A percentile compares a stretch with the other conserved stretches of the same genome.
Evolutionary conservation across 164 flowering plant genomes (phyloP).

Genomic region (Saururus chinensis): DNA sequence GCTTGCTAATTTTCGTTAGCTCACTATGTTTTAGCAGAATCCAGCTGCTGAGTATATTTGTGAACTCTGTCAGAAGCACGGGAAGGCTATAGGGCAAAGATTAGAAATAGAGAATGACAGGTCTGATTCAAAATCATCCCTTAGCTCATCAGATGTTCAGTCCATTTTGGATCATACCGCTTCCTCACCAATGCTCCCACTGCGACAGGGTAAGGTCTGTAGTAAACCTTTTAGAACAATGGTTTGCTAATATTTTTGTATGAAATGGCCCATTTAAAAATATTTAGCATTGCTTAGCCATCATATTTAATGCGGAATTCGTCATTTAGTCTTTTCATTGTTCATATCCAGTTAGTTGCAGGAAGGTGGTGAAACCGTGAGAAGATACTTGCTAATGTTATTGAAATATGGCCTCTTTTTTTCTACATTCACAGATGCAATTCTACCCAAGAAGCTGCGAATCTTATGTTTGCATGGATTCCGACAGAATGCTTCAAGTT

Average conservation of each 20-base stretch:
- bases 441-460: slow-evolving; percentile 48
- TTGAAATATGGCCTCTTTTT: neutral
- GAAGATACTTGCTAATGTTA: neutral
- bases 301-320: no score
- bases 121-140: neutral
- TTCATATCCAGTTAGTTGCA: neutral
- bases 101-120: neutral
- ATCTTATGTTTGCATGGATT: slow-evolving; percentile 94
- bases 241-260: neutral
- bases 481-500: slow-evolving; percentile 87
- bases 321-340: neutral
- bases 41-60: slow-evolving; percentile 32
- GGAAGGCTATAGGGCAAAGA: slow-evolving; percentile 15
- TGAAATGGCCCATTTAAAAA: neutral
- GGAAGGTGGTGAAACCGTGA: neutral
- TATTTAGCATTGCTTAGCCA: no score
- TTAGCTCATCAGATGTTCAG: slow-evolving; percentile 15
- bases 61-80: slow-evolving; percentile 72
- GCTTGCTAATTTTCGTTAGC: no score
- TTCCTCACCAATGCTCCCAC: slow-evolving; percentile 10
- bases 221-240: neutral
- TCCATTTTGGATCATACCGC: slow-evolving; percentile 9
- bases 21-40: no score
- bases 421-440: slow-evolving; percentile 14
- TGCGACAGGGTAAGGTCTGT: slow-evolving; percentile 58